Evolutionary conservation across 2,329 filamentous ascomycete genomes (phyloP).

Genomic region (Botrytis pseudocinerea): DNA sequence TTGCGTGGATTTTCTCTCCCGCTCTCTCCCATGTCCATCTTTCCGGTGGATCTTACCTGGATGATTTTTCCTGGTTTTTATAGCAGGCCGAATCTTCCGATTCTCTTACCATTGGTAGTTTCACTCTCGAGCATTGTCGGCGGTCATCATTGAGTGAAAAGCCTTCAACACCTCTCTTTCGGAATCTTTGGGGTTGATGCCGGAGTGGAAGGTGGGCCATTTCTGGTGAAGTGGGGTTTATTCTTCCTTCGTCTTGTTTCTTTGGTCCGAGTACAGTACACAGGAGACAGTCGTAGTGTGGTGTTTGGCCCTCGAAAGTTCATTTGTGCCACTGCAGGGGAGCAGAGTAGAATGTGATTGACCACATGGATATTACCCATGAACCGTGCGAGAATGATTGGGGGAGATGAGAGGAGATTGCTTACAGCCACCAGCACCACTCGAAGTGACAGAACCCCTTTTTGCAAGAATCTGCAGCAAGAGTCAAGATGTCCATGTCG

Average conservation of each 20-base stretch:
- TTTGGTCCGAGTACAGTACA: too few relatives aligned
- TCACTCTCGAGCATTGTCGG: conserved; percentile 3
- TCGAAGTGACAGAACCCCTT: neutral
- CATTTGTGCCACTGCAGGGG: neutral
- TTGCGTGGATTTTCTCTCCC: neutral
- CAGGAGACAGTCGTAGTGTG: neutral
- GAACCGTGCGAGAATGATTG: conserved; percentile 10
- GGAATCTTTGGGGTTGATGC: neutral
- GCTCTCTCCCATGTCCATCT: neutral
- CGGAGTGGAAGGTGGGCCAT: neutral
- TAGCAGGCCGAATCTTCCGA: neutral
- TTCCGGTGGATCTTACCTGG: neutral
- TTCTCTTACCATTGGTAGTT: neutral
- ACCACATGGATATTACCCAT: neutral
- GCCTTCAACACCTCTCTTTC: too few relatives aligned
- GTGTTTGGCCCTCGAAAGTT: neutral
- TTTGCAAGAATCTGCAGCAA: neutral
- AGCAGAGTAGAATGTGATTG: neutral
- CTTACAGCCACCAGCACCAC: neutral
- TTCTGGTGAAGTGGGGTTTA: neutral
- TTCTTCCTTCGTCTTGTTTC: neutral
- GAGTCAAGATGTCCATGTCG: neutral
- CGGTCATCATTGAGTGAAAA: neutral
- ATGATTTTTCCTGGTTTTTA: neutral
- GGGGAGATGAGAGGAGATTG: neutral